phyloP scores from a whole-genome alignment of 225 moss, liverwort and hornwort genomes.

The Takakia lepidozioides region DNA sequence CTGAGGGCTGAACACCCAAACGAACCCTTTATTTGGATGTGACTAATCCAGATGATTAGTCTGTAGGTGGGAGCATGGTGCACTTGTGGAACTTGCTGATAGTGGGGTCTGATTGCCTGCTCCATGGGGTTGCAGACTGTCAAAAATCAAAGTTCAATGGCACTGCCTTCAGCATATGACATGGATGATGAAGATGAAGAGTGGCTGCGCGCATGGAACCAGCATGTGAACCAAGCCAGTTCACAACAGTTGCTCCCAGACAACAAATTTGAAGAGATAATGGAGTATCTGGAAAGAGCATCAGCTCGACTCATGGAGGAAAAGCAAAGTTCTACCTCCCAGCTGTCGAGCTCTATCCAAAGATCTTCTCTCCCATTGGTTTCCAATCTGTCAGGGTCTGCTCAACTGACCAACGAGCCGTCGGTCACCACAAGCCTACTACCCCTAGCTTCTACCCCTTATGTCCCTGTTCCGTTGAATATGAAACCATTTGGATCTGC shows the following conservation, averaged over 20 bases:
- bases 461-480: constrained; percentile 14
- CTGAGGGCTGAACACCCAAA: constrained; percentile 20
- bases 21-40: constrained; percentile 52
- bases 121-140: too few species aligned
- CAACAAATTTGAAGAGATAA: constrained; percentile 66
- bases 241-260: too few species aligned
- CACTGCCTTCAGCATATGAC: too few species aligned
- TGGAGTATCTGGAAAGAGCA: constrained; percentile 56
- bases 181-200: too few species aligned
- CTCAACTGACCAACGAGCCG: constrained; percentile 16
- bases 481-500: constrained; percentile 6
- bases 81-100: too few species aligned
- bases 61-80: constrained; percentile 55
- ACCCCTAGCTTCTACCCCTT: constrained; percentile 10
- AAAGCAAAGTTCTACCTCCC: constrained; percentile 7
- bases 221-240: too few species aligned
- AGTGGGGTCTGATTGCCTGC: too few species aligned
- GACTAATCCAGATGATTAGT: constrained; percentile 70
- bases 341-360: constrained; percentile 11
- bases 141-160: too few species aligned
- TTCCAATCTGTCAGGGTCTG: constrained; percentile 8
- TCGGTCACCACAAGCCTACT: constrained; percentile 10
- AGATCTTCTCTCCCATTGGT: constrained; percentile 8
- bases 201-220: too few species aligned
- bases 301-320: constrained; percentile 22